A percentile compares a stretch with the other conserved stretches of the same genome.
Evolutionary conservation across 2,329 filamentous ascomycete genomes (phyloP).

Genomic region (Calycina marina): DNA sequence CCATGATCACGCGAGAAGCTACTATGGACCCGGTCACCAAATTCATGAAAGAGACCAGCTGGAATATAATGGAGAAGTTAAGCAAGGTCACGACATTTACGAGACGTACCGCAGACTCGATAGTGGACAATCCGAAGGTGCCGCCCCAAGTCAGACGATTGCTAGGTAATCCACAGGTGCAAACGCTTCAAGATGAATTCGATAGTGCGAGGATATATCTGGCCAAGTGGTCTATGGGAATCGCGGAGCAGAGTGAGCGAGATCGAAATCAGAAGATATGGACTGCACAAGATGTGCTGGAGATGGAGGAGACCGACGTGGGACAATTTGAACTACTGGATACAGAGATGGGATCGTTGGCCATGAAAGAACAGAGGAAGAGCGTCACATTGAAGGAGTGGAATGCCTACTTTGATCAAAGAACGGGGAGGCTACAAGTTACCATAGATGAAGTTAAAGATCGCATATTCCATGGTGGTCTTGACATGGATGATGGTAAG

Average conservation of each 20-base stretch:
- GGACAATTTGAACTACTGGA: slow-evolving; percentile 94
- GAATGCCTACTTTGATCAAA: slow-evolving; percentile 74
- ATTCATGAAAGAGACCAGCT: slow-evolving; percentile 84
- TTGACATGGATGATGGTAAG: slow-evolving; percentile 77
- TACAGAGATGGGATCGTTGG: slow-evolving; percentile 55
- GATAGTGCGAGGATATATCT: slow-evolving; percentile 91
- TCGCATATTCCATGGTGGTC: slow-evolving; percentile 86
- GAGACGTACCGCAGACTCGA: slow-evolving; percentile 75
- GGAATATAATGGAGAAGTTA: slow-evolving; percentile 93
- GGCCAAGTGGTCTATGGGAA: slow-evolving; percentile 95
- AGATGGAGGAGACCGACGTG: slow-evolving; percentile 86
- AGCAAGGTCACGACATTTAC: slow-evolving; percentile 97
- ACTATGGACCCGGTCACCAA: slow-evolving; percentile 89
- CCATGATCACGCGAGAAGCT: slow-evolving; percentile 36
- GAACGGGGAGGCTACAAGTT: slow-evolving; percentile 58
- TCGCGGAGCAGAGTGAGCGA: slow-evolving; percentile 88
- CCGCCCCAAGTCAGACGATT: slow-evolving; percentile 77
- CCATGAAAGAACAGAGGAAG: slow-evolving; percentile 62
- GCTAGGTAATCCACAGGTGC: slow-evolving; percentile 83
- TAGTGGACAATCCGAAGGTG: slow-evolving; percentile 80
- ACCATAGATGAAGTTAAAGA: slow-evolving; percentile 92
- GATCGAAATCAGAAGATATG: slow-evolving; percentile 79
- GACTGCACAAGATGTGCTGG: slow-evolving; percentile 83
- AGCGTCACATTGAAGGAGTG: slow-evolving; percentile 73
- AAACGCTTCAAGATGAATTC: slow-evolving; percentile 91